Base-by-base conservation (phyloP, 306 rosid species). In the Parietaria judaica region DNA sequence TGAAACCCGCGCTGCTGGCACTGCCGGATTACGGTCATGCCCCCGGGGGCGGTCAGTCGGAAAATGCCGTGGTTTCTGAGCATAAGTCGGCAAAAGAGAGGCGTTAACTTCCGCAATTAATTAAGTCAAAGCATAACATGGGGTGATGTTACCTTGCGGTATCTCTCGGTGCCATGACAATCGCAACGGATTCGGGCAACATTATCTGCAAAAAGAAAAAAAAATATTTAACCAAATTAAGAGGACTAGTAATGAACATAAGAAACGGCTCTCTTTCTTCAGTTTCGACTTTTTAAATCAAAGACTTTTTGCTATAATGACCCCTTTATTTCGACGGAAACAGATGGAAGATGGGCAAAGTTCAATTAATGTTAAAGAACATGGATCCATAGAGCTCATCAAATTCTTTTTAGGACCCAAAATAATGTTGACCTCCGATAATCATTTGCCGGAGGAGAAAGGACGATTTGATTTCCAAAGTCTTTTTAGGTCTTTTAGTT, bases 151-250 rank as follows among this genome's bases (percentile, higher is more conserved):
- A 92, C 95, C 85, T 88, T 17, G 88, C 61, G 64, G 77, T 76
- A 75, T 86, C 98, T 66, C 16, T 74, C 45, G 98, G 98, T 5
- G 98, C 98, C 98, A 92, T 92, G 75, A 92, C 96, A 72, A 92
- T 88, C 36, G 98, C 98, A 58, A 92, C 96, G 63, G 98, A 54
- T 80, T 92, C 98, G 4, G 96, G 98, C 85, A 88, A 78, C 98
- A 92, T 92, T 69, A 88, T 86, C 98, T 92, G 72, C 51, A 69
- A 51, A 66, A 56, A 50, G 6, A 2, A 46, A 13, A 54, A 67
- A 16, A 56, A 63, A 64, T 51, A 71, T 46, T 60, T 56, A 44
- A 55, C 44, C 61, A 53, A 41, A 6, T 8, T 4, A 8, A 37
- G 15, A 58, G 4, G 3, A 58, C 47, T 3, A 14, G 14, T 6